Conservation (phyloP, 225 moss, liverwort and hornwort species). For the Straminergon stramineum region DNA sequence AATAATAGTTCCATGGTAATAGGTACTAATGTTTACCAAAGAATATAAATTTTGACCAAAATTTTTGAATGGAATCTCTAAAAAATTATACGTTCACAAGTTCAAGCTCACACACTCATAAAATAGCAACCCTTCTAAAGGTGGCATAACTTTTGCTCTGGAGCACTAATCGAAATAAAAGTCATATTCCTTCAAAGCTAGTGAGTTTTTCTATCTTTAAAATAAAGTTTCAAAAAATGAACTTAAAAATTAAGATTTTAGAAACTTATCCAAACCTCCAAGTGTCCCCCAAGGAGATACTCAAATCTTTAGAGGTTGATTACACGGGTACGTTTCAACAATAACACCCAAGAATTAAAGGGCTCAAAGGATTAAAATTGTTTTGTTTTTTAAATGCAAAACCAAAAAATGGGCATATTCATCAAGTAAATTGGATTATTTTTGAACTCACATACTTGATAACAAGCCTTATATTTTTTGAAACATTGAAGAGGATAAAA, state of each 20-base stretch:
- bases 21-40: too few relatives aligned
- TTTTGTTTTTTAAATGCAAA: rapidly evolving
- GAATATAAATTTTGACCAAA: too few relatives aligned
- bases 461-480: not conserved
- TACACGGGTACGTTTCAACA: not conserved
- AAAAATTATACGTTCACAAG: too few relatives aligned
- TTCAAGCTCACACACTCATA: too few relatives aligned
- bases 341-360: rapidly evolving
- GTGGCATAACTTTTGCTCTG: rapidly evolving
- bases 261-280: not conserved
- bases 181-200: rapidly evolving
- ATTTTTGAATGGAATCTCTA: too few relatives aligned
- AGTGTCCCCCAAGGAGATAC: rapidly evolving
- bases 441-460: not conserved
- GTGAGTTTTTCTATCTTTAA: not conserved
- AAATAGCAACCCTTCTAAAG: too few relatives aligned
- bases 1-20: too few relatives aligned
- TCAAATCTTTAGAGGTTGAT: not conserved
- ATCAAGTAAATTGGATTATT: not conserved
- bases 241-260: not conserved
- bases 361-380: rapidly evolving
- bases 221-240: not conserved
- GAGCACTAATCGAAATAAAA: rapidly evolving
- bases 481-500: rapidly evolving
- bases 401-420: not conserved